Evolutionary conservation across 805 yeast species (phyloP).

Genomic region (Starmerella sirachaensis): DNA sequence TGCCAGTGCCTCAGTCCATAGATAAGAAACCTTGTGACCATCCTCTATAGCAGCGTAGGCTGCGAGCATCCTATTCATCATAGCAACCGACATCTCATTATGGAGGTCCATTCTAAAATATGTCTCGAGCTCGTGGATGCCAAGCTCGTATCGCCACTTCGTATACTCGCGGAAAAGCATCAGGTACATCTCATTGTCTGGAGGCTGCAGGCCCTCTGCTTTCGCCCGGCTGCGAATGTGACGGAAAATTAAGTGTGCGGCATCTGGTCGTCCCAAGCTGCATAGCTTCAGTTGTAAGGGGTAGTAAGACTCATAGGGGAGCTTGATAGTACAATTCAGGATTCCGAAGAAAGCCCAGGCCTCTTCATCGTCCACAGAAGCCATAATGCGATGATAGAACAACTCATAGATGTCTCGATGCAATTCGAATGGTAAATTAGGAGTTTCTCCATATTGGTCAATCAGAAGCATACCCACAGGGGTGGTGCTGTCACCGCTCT

Average conservation of each 20-base stretch:
- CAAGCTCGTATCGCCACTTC: conserved; percentile 45
- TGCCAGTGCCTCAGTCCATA: conserved; percentile 47
- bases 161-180: conserved; percentile 54
- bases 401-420: conserved; percentile 33
- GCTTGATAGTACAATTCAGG: conserved; percentile 40
- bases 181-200: conserved; percentile 44
- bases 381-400: conserved; percentile 36
- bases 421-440: conserved; percentile 21
- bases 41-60: conserved; percentile 52
- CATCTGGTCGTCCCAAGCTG: conserved; percentile 41
- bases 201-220: conserved; percentile 39
- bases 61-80: conserved; percentile 52
- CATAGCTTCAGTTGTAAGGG: conserved; percentile 50
- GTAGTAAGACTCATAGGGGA: conserved; percentile 48
- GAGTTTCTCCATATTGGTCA: conserved; percentile 33
- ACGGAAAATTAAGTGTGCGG: conserved; percentile 51
- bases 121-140: conserved; percentile 52
- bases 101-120: conserved; percentile 50
- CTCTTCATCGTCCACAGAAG: conserved; percentile 31
- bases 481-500: conserved; percentile 28
- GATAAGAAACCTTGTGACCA: conserved; percentile 42
- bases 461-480: conserved; percentile 32
- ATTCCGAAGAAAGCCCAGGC: conserved; percentile 52
- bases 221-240: conserved; percentile 46
- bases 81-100: conserved; percentile 42